phyloP scores from a whole-genome alignment of 1,284 basidiomycete genomes.

The Kwoniella shivajii region DNA sequence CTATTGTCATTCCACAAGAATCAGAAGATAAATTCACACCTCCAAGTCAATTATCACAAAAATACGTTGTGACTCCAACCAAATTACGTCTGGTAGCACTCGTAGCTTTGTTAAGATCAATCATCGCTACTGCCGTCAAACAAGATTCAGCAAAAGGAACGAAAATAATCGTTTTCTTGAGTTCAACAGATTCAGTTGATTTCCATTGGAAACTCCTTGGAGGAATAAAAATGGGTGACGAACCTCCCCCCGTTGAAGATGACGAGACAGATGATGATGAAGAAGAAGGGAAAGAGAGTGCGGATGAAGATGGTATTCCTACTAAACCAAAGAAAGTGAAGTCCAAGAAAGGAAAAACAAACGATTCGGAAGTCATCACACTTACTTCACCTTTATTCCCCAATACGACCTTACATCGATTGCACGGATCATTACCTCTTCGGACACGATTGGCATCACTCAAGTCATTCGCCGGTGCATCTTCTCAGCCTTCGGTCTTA shows the following conservation, averaged over 20 bases:
- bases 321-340: conserved; percentile 29
- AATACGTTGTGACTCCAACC: conserved; percentile 86
- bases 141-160: conserved; percentile 43
- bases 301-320: conserved; percentile 35
- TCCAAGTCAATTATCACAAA: conserved; percentile 92
- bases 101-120: conserved; percentile 75
- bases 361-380: conserved; percentile 58
- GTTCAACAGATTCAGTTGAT: conserved; percentile 96
- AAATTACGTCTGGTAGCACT: conserved; percentile 92
- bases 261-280: conserved; percentile 31
- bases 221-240: conserved; percentile 69
- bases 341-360: conserved; percentile 29
- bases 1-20: conserved; percentile 30
- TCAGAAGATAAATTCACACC: conserved; percentile 76
- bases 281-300: conserved; percentile 34
- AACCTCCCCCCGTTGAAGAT: conserved; percentile 42
- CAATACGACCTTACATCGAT: conserved; percentile 77
- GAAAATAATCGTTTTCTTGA: conserved; percentile 89
- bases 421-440: conserved; percentile 90
- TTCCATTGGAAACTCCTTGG: conserved; percentile 93
- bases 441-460: conserved; percentile 79
- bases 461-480: conserved; percentile 69
- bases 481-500: conserved; percentile 64
- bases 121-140: conserved; percentile 61
- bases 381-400: conserved; percentile 77